Percentiles rank a stretch among this genome's conserved stretches.
Evolutionary conservation across 768 basidiomycete genomes (phyloP).

Genomic region (Leccinum arenicola): DNA sequence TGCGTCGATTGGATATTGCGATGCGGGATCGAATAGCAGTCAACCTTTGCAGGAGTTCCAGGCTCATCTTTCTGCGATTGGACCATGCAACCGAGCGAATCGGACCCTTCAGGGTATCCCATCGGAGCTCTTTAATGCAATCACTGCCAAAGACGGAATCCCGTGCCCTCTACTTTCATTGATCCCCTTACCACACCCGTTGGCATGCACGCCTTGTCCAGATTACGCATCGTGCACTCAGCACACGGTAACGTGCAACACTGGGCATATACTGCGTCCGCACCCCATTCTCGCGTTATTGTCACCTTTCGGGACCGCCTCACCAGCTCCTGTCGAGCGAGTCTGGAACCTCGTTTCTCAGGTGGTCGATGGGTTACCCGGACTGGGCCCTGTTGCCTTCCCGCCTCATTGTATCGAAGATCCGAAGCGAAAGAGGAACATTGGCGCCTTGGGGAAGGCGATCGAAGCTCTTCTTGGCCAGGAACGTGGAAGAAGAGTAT

Average conservation of each 20-base stretch:
- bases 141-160: slow-evolving; percentile 31
- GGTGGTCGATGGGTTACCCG: slow-evolving; percentile 66
- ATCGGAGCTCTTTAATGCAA: slow-evolving; percentile 25
- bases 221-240: slow-evolving; percentile 62
- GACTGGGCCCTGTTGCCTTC: slow-evolving; percentile 72
- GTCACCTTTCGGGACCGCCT: slow-evolving; percentile 38
- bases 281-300: slow-evolving; percentile 52
- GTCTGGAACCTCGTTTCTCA: slow-evolving; percentile 47
- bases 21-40: slow-evolving; percentile 61
- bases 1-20: slow-evolving; percentile 73
- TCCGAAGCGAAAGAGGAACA: slow-evolving; percentile 67
- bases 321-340: slow-evolving; percentile 37
- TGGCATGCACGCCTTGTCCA: slow-evolving; percentile 71
- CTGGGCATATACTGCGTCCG: slow-evolving; percentile 62
- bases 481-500: slow-evolving; percentile 63
- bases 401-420: slow-evolving; percentile 78
- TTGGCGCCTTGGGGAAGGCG: slow-evolving; percentile 71
- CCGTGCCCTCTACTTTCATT: slow-evolving; percentile 55
- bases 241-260: slow-evolving; percentile 60
- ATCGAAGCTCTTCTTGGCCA: slow-evolving; percentile 63
- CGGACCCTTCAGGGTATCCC: slow-evolving; percentile 42
- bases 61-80: slow-evolving; percentile 43
- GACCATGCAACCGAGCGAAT: slow-evolving; percentile 57
- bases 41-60: slow-evolving; percentile 47
- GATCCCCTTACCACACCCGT: slow-evolving; percentile 55